Conservation (phyloP, 2,329 filamentous ascomycete genomes). For the Metarhizium humberi region DNA sequence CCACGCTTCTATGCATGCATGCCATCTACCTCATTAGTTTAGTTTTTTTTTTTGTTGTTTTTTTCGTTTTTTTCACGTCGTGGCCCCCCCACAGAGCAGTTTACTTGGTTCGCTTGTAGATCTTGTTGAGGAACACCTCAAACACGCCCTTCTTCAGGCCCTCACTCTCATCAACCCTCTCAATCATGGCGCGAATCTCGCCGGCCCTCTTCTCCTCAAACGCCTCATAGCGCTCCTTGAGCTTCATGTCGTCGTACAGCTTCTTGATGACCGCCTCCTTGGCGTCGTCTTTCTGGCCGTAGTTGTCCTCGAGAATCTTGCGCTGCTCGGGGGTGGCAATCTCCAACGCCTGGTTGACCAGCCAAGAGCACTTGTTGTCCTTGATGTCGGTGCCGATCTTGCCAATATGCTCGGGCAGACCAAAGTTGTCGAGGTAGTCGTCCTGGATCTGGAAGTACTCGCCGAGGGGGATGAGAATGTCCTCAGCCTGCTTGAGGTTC, state of each 20-base stretch:
- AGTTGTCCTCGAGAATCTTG: slow-evolving; percentile 80
- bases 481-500: slow-evolving; percentile 82
- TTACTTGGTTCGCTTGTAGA: slow-evolving; percentile 97
- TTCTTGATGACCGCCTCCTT: slow-evolving; percentile 83
- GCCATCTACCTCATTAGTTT: slow-evolving; percentile 1
- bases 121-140: slow-evolving; percentile 85
- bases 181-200: slow-evolving; percentile 71
- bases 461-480: slow-evolving; percentile 92
- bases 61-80: too few relatives aligned
- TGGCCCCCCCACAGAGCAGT: not conserved
- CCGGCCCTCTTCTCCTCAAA: slow-evolving; percentile 82
- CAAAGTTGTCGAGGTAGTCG: slow-evolving; percentile 98
- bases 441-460: slow-evolving; percentile 99
- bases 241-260: slow-evolving; percentile 75
- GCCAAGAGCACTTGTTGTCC: slow-evolving; percentile 99
- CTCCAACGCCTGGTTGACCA: slow-evolving; percentile 87
- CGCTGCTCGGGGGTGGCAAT: slow-evolving; percentile 77
- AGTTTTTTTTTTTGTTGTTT: not conserved
- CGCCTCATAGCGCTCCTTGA: slow-evolving; percentile 74
- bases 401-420: slow-evolving; percentile 82
- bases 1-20: slow-evolving; percentile 3
- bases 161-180: slow-evolving; percentile 70
- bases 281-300: slow-evolving; percentile 79
- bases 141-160: slow-evolving; percentile 89
- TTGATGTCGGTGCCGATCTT: slow-evolving; percentile 99